Evolutionary conservation across 768 basidiomycete species (phyloP).

Genomic region (Hygrocybe punicea): DNA sequence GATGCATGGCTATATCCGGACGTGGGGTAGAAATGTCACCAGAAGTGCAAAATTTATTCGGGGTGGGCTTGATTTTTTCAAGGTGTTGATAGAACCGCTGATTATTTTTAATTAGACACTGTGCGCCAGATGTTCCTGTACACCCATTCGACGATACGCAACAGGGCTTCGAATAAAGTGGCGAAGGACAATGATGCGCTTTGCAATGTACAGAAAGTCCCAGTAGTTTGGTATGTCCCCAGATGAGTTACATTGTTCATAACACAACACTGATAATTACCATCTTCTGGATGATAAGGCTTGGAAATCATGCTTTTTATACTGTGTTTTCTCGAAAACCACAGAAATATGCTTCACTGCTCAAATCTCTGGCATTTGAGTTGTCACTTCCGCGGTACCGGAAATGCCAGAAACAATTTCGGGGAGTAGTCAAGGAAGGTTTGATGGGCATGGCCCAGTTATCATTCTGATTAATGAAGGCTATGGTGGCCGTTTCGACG

Average conservation of each 20-base stretch:
- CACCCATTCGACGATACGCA: slow-evolving; percentile 50
- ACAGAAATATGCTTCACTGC: slow-evolving; percentile 44
- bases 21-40: slow-evolving; percentile 48
- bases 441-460: slow-evolving; percentile 15
- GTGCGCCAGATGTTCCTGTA: slow-evolving; percentile 60
- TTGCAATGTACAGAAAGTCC: slow-evolving; percentile 46
- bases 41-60: slow-evolving; percentile 51
- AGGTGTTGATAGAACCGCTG: neutral
- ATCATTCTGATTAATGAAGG: neutral
- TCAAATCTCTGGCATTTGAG: slow-evolving; percentile 50
- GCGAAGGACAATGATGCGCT: slow-evolving; percentile 37
- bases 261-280: neutral
- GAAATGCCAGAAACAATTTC: slow-evolving; percentile 45
- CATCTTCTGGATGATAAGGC: slow-evolving; percentile 44
- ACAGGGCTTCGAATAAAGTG: slow-evolving; percentile 42
- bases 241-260: neutral
- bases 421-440: slow-evolving; percentile 46
- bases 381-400: slow-evolving; percentile 46
- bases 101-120: slow-evolving; percentile 43
- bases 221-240: slow-evolving; percentile 59
- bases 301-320: slow-evolving; percentile 78
- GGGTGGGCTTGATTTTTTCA: slow-evolving; percentile 38
- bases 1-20: slow-evolving; percentile 75
- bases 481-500: neutral
- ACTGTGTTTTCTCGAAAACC: slow-evolving; percentile 56